Conservation (phyloP, 306 rosid species). For the Hylodesmum podocarpum region DNA sequence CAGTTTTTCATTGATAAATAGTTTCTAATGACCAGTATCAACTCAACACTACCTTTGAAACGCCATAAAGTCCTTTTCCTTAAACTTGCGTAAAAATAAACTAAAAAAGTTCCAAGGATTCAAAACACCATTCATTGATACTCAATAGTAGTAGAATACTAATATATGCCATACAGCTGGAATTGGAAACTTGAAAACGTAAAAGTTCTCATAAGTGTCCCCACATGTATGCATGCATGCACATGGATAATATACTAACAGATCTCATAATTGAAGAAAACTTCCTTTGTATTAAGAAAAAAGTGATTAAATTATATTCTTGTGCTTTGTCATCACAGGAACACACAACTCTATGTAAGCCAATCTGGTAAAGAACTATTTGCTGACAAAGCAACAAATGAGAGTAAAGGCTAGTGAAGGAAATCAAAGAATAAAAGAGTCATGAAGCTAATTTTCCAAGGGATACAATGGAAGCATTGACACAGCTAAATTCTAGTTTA, state of each 20-base stretch:
- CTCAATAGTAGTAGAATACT: not conserved
- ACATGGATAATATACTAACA: conserved; percentile 27
- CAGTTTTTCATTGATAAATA: not conserved
- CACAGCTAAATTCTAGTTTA: conserved; percentile 35
- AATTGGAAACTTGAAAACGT: conserved; percentile 26
- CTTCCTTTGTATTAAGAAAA: conserved; percentile 13
- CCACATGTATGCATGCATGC: conserved; percentile 24
- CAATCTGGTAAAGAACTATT: conserved; percentile 12
- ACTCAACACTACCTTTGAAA: not conserved
- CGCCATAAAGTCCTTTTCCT: not conserved
- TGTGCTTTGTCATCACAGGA: not conserved
- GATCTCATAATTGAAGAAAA: conserved; percentile 15
- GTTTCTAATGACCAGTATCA: not conserved
- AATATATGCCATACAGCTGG: conserved; percentile 25
- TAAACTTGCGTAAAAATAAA: not conserved
- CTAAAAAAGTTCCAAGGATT: not conserved
- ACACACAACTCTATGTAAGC: conserved; percentile 1
- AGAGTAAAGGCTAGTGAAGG: conserved; percentile 9
- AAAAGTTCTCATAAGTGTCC: conserved; percentile 2
- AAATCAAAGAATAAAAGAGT: conserved; percentile 18
- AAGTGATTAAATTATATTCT: not conserved
- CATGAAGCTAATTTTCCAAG: conserved; percentile 19
- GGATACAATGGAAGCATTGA: conserved; percentile 32
- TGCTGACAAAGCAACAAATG: conserved; percentile 13
- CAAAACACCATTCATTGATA: not conserved